A percentile compares a stretch with the other conserved stretches of the same genome.
These are phyloP conservation scores for Malassezia furfur DNA, from an alignment of 1,284 basidiomycete species.

Conservation along the genomic window DNA sequence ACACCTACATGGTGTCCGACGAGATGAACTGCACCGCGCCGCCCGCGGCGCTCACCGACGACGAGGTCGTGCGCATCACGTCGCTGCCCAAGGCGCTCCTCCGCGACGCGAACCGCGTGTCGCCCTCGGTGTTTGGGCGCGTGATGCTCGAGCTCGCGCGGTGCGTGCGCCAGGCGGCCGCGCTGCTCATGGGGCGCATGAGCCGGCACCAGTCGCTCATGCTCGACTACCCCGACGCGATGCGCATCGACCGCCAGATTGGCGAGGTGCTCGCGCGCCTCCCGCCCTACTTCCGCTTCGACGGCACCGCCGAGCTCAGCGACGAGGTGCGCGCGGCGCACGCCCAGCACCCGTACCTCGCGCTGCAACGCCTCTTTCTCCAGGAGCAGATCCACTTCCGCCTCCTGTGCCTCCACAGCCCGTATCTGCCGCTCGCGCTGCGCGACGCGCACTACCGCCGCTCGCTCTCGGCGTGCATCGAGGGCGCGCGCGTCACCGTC, in stretches of 20 bases:
- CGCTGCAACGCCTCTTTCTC: conserved; percentile 25
- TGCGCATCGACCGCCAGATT: not conserved
- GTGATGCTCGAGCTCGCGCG: not conserved
- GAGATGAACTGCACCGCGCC: not conserved
- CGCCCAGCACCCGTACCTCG: conserved; percentile 22
- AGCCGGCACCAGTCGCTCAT: not conserved
- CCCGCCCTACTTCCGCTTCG: not conserved
- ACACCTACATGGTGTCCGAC: not conserved
- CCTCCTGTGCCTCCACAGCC: conserved; percentile 28
- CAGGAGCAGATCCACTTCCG: conserved; percentile 26
- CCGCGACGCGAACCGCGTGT: not conserved
- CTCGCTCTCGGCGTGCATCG: conserved; percentile 16
- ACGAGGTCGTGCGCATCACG: conserved; percentile 1
- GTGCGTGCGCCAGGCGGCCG: not conserved
- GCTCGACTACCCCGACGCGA: not conserved
- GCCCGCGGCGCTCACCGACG: not conserved
- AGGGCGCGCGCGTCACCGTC: not conserved
- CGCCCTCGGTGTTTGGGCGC: not conserved
- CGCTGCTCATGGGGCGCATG: no score
- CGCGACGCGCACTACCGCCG: conserved; percentile 21
- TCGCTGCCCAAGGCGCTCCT: not conserved
- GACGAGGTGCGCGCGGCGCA: not conserved
- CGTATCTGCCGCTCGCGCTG: conserved; percentile 25
- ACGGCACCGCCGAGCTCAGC: not conserved
- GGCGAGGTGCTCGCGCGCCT: not conserved